Evolutionary conservation across 2,329 filamentous ascomycete species (phyloP).

Genomic region (Lomentospora prolificans): DNA sequence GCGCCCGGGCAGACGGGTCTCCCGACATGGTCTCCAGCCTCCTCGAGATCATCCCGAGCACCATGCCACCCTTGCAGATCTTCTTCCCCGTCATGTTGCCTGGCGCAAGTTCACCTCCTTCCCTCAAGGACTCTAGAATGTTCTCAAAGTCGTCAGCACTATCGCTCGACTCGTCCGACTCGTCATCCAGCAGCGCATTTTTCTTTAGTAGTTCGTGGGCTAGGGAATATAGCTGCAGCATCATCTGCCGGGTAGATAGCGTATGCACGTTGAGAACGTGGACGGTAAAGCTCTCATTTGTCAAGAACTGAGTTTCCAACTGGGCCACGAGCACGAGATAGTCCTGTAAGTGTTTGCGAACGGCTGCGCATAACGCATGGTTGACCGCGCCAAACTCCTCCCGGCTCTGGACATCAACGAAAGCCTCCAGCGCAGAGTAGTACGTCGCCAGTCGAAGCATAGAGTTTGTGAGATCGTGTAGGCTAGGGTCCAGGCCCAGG

Average conservation of each 20-base stretch:
- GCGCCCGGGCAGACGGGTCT: conserved; percentile 73
- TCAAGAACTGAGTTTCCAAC: conserved; percentile 85
- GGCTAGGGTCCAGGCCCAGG: conserved; percentile 77
- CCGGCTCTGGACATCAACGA: conserved; percentile 87
- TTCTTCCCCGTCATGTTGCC: conserved; percentile 78
- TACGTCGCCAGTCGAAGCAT: conserved; percentile 94
- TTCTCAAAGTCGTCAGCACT: conserved; percentile 83
- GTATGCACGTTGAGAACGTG: conserved; percentile 90
- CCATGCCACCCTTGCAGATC: conserved; percentile 91
- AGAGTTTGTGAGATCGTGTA: conserved; percentile 75
- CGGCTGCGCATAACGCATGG: conserved; percentile 90
- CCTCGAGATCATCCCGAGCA: conserved; percentile 79
- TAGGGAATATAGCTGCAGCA: conserved; percentile 80
- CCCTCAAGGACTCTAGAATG: conserved; percentile 79
- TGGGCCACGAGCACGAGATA: conserved; percentile 90
- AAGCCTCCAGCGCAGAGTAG: conserved; percentile 82
- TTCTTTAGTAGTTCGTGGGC: conserved; percentile 80
- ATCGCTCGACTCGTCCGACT: conserved; percentile 60
- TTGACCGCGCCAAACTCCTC: conserved; percentile 92
- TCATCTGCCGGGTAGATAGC: conserved; percentile 80
- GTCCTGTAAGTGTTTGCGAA: conserved; percentile 83
- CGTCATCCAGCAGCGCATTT: conserved; percentile 79
- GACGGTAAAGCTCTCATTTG: conserved; percentile 79
- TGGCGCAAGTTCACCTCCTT: conserved; percentile 72
- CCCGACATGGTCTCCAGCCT: conserved; percentile 84